A percentile compares a stretch with the other conserved stretches of the same genome.
Evolutionary conservation across 2,329 filamentous ascomycete genomes (phyloP).

Genomic region (Ceratocystis variospora): DNA sequence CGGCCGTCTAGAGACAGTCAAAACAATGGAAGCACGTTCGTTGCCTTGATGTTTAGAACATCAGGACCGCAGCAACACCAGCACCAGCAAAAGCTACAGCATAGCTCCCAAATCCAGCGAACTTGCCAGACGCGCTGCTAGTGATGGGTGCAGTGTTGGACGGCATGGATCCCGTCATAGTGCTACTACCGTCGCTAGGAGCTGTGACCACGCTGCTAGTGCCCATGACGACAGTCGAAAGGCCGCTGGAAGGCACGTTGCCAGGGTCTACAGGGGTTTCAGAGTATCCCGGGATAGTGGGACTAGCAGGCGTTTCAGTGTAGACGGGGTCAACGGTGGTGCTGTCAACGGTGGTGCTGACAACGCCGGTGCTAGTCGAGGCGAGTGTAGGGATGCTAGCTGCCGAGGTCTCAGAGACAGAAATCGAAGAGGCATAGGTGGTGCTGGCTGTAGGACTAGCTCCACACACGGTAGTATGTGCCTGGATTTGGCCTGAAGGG

Average conservation of each 20-base stretch:
- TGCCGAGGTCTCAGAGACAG: constrained; percentile 18
- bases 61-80: constrained; percentile 3
- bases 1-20: no score
- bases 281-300: not conserved
- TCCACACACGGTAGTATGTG: constrained; percentile 34
- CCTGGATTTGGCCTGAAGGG: constrained; percentile 35
- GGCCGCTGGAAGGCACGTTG: not conserved
- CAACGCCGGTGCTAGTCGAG: constrained; percentile 21
- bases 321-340: not conserved
- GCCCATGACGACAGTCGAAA: not conserved
- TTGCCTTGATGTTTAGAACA: not conserved
- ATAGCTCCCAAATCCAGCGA: not conserved
- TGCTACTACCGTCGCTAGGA: not conserved
- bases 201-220: not conserved
- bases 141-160: not conserved
- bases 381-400: constrained; percentile 17
- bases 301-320: not conserved
- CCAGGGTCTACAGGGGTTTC: not conserved
- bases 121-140: not conserved
- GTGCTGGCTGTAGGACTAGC: constrained; percentile 24
- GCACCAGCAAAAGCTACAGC: not conserved
- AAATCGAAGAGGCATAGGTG: constrained; percentile 17
- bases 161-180: not conserved
- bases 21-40: not conserved
- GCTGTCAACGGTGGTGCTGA: not conserved